A percentile compares a stretch with the other conserved stretches of the same genome.
Conservation (phyloP, 2,329 filamentous ascomycete genomes). For the Aspergillus alliaceus region DNA sequence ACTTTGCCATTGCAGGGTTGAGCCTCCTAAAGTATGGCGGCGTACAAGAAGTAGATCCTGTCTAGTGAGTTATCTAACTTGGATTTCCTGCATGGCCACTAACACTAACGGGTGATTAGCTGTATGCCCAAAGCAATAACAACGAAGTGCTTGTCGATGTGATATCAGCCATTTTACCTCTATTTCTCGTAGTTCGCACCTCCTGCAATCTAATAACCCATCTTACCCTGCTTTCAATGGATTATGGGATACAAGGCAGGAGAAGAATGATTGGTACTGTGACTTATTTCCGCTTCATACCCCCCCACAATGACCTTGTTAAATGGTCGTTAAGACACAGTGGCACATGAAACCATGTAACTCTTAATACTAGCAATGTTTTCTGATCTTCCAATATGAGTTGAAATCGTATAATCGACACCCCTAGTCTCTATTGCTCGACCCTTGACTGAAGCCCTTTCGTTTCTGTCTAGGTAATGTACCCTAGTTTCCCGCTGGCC, state of each 20-base stretch:
- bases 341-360: conserved; percentile 31
- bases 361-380: background rate
- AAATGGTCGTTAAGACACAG: conserved; percentile 41
- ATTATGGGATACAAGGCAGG: conserved; percentile 70
- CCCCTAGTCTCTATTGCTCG: too few species aligned
- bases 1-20: conserved; percentile 84
- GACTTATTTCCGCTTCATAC: conserved; percentile 44
- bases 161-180: background rate
- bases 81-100: background rate
- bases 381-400: background rate
- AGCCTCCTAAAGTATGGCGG: conserved; percentile 78
- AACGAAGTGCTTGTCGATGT: conserved; percentile 55
- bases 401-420: background rate
- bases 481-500: background rate
- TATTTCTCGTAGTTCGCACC: conserved; percentile 29
- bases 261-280: conserved; percentile 54
- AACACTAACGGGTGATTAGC: conserved; percentile 35
- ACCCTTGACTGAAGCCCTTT: background rate
- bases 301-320: conserved; percentile 35
- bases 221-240: conserved; percentile 51
- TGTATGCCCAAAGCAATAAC: conserved; percentile 72
- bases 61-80: conserved; percentile 63
- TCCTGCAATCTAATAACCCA: conserved; percentile 73
- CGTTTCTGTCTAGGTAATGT: too few species aligned
- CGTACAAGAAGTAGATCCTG: conserved; percentile 77